Conservation (phyloP, 225 moss, liverwort and hornwort genomes). For the Pleurozium schreberi region DNA sequence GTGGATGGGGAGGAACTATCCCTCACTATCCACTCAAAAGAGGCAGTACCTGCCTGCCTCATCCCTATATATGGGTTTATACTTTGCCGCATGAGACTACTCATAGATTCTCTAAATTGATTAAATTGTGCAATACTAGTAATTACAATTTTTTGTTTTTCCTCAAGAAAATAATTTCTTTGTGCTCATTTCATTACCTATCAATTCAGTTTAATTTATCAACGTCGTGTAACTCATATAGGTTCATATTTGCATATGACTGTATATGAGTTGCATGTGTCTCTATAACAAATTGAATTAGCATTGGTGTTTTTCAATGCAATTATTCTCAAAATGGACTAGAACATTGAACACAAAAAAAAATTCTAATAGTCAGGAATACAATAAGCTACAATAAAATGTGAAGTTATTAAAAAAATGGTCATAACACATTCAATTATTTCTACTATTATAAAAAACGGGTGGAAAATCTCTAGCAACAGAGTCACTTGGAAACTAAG, state of each 20-base stretch:
- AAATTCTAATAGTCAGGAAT: neutral
- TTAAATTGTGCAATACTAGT: neutral
- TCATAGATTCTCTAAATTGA: too few relatives aligned
- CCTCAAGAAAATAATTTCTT: neutral
- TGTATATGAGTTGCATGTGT: neutral
- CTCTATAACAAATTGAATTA: neutral
- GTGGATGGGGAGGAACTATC: too few relatives aligned
- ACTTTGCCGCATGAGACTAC: too few relatives aligned
- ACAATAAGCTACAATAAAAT: neutral
- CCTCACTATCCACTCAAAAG: too few relatives aligned
- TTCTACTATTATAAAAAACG: neutral
- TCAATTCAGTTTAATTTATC: neutral
- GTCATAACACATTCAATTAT: neutral
- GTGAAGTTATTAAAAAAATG: neutral
- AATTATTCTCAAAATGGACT: neutral
- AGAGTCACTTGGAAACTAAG: rapidly evolving
- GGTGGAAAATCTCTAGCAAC: neutral
- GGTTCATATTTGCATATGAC: neutral
- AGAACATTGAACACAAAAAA: neutral
- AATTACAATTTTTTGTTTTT: too few relatives aligned
- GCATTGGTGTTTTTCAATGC: neutral
- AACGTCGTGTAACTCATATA: neutral
- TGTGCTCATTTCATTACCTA: neutral
- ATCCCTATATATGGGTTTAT: too few relatives aligned
- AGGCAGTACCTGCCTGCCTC: too few relatives aligned